Conservation (phyloP, 2,329 filamentous ascomycete species). For the Fusarium sp. region DNA sequence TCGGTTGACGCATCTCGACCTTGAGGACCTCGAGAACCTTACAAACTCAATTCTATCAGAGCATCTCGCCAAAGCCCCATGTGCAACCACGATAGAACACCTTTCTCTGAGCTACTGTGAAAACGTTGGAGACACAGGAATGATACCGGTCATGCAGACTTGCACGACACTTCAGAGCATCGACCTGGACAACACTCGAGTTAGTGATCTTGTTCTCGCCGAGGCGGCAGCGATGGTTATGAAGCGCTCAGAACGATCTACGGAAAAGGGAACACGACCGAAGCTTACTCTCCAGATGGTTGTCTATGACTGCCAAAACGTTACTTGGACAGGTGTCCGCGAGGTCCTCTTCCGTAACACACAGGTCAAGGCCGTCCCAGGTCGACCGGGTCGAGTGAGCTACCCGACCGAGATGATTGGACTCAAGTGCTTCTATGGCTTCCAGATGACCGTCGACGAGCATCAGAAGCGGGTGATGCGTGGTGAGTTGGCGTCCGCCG, state of each 20-base stretch:
- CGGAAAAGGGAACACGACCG: slow-evolving; percentile 56
- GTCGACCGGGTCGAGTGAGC: slow-evolving; percentile 55
- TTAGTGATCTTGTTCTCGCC: slow-evolving; percentile 85
- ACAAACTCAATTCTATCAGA: slow-evolving; percentile 79
- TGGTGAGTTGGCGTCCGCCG: slow-evolving; percentile 79
- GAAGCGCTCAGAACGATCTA: slow-evolving; percentile 64
- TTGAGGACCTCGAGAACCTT: slow-evolving; percentile 84
- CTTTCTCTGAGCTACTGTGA: slow-evolving; percentile 93
- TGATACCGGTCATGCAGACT: slow-evolving; percentile 82
- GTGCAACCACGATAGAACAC: slow-evolving; percentile 76
- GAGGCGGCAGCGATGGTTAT: slow-evolving; percentile 87
- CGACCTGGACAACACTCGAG: slow-evolving; percentile 92
- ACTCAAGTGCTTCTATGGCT: slow-evolving; percentile 94
- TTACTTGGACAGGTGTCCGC: slow-evolving; percentile 91
- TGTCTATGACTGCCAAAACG: slow-evolving; percentile 89
- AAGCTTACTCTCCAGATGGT: slow-evolving; percentile 77
- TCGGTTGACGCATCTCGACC: slow-evolving; percentile 83
- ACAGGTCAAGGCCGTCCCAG: slow-evolving; percentile 68
- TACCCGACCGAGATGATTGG: slow-evolving; percentile 84
- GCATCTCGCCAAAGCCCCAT: slow-evolving; percentile 80
- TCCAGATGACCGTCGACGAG: slow-evolving; percentile 94
- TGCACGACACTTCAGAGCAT: slow-evolving; percentile 76
- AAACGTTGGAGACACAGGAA: slow-evolving; percentile 81
- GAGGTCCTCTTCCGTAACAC: slow-evolving; percentile 89
- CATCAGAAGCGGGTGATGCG: slow-evolving; percentile 86